These are phyloP conservation scores for Sporothrix dimorphospora DNA, from an alignment of 2,329 filamentous ascomycete genomes.

Conservation along the genomic window DNA sequence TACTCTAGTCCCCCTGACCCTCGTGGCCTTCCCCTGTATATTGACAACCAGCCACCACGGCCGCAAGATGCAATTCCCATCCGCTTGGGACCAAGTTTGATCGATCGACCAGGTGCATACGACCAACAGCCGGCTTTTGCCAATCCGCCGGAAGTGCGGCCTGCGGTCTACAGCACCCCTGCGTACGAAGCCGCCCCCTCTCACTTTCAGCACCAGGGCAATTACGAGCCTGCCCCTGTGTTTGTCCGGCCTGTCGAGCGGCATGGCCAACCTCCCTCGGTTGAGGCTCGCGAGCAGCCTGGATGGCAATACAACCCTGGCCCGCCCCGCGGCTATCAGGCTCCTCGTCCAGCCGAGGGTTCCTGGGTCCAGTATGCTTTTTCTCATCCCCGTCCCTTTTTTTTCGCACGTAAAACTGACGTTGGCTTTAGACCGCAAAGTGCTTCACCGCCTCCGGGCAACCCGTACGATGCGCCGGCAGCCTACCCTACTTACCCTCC, in stretches of 20 bases:
- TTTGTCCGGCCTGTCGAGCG: conserved; percentile 20
- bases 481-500: background rate
- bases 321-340: background rate
- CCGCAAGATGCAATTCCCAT: background rate
- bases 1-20: background rate
- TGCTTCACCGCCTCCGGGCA: background rate
- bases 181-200: background rate
- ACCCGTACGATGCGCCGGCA: background rate
- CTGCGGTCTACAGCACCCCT: background rate
- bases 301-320: background rate
- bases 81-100: background rate
- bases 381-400: too few relatives aligned
- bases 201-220: background rate
- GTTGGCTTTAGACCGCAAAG: background rate
- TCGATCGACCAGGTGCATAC: background rate
- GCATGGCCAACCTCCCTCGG: background rate
- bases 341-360: background rate
- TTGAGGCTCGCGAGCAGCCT: background rate
- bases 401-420: too few relatives aligned
- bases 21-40: background rate
- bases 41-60: background rate
- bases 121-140: background rate
- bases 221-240: background rate
- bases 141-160: background rate
- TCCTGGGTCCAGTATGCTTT: background rate